These are phyloP conservation scores for Phytophthora europaea DNA, from an alignment of 352 stramenopile species.

Conservation along the genomic window DNA sequence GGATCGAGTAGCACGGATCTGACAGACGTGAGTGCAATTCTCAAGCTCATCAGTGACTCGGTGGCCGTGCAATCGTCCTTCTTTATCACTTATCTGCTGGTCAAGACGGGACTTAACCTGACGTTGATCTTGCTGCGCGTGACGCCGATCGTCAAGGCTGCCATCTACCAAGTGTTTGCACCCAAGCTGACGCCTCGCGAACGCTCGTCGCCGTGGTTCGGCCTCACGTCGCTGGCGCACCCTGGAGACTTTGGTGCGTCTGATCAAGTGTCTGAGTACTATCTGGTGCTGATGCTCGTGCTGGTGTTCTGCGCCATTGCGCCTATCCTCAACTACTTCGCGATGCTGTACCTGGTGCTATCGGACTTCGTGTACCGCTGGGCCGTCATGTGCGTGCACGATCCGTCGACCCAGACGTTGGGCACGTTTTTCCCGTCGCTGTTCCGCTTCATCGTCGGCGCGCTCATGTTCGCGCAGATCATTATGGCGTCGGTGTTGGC, in stretches of 20 bases:
- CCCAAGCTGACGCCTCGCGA: slow-evolving; percentile 87
- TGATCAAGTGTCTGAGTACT: slow-evolving; percentile 76
- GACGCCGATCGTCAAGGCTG: slow-evolving; percentile 75
- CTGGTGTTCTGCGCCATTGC: slow-evolving; percentile 81
- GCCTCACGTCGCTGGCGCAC: slow-evolving; percentile 63
- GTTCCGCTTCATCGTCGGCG: slow-evolving; percentile 84
- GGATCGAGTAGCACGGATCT: slow-evolving; percentile 58
- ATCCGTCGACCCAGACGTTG: slow-evolving; percentile 74
- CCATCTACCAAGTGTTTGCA: slow-evolving; percentile 80
- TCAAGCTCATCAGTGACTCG: slow-evolving; percentile 66
- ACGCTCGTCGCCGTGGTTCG: slow-evolving; percentile 74
- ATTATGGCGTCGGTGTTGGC: slow-evolving; percentile 79
- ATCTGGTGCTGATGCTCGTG: slow-evolving; percentile 78
- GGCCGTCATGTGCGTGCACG: slow-evolving; percentile 74
- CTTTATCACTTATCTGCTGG: slow-evolving; percentile 85
- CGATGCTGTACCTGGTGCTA: slow-evolving; percentile 71
- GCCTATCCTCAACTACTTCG: slow-evolving; percentile 86
- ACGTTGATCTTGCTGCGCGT: slow-evolving; percentile 79
- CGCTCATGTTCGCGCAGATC: slow-evolving; percentile 82
- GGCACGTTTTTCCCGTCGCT: slow-evolving; percentile 84
- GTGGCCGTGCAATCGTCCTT: slow-evolving; percentile 84
- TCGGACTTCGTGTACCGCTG: slow-evolving; percentile 85
- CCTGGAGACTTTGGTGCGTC: slow-evolving; percentile 71
- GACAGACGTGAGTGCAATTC: slow-evolving; percentile 52
- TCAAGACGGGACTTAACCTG: slow-evolving; percentile 78